Conservation (phyloP, 768 basidiomycete genomes). For the Boletus rex-veris region DNA sequence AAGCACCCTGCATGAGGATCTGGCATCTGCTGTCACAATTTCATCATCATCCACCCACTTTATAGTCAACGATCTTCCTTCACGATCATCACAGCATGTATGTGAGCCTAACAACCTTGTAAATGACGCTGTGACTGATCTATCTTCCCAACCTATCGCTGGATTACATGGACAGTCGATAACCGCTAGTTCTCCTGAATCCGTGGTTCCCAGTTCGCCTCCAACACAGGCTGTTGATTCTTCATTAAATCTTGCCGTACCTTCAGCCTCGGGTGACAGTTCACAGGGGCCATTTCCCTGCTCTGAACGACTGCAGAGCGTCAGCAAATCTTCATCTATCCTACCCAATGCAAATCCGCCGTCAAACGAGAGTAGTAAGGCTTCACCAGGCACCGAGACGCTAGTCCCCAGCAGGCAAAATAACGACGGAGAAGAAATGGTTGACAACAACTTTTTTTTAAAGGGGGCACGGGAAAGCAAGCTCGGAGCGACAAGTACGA, state of each 20-base stretch:
- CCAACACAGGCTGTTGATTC: conserved; percentile 4
- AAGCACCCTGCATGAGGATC: neutral
- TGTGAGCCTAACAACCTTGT: conserved; percentile 4
- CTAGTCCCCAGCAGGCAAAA: neutral
- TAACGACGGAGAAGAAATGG: neutral
- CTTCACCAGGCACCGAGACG: conserved; percentile 4
- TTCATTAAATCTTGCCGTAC: neutral
- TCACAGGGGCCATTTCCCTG: conserved; percentile 31
- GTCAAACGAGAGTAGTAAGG: conserved; percentile 23
- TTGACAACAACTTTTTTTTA: neutral
- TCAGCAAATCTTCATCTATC: conserved; percentile 20
- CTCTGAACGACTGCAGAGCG: conserved; percentile 37
- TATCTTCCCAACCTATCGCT: neutral
- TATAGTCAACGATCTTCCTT: conserved; percentile 23
- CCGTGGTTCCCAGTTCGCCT: neutral
- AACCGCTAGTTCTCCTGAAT: neutral
- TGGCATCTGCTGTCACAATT: neutral
- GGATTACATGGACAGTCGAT: conserved; percentile 3
- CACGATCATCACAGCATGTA: conserved; percentile 19
- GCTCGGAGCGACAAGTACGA: conserved; percentile 33
- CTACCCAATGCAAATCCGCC: conserved; percentile 8
- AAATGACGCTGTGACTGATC: conserved; percentile 5
- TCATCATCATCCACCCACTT: conserved; percentile 8
- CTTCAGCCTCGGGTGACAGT: neutral
- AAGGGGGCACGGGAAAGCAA: conserved; percentile 18